These are phyloP conservation scores for Oryza coarctata DNA, from an alignment of 176 grass and related monocot species.

Conservation along the genomic window DNA sequence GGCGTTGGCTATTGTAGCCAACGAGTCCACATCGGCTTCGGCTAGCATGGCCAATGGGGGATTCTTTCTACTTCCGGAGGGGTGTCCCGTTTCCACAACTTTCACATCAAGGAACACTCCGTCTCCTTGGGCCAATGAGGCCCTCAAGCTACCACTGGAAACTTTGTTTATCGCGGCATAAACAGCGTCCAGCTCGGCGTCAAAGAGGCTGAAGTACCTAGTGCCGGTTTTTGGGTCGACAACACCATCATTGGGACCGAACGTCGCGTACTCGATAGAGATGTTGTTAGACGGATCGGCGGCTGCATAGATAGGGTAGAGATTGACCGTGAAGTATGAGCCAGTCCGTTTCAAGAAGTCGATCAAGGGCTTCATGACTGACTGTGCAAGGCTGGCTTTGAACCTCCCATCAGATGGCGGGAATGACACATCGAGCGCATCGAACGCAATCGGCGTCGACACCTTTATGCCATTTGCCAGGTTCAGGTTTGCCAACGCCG, in stretches of 20 bases:
- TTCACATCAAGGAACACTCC: not conserved
- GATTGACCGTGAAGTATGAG: slow-evolving; percentile 61
- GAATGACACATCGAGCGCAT: slow-evolving; percentile 35
- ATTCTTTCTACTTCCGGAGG: too few relatives aligned
- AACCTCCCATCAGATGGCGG: slow-evolving; percentile 56
- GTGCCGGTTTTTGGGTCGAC: not conserved
- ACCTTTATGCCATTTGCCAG: slow-evolving; percentile 66
- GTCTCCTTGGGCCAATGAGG: not conserved
- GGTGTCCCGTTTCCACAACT: not conserved
- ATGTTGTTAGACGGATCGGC: slow-evolving; percentile 2
- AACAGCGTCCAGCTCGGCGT: slow-evolving; percentile 68
- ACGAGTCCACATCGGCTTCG: not conserved
- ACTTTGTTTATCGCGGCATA: slow-evolving; percentile 38
- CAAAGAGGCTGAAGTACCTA: slow-evolving; percentile 61
- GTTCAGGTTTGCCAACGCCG: slow-evolving; percentile 30
- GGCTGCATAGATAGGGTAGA: slow-evolving; percentile 55
- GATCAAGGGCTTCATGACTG: slow-evolving; percentile 65
- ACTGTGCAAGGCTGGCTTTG: slow-evolving; percentile 35
- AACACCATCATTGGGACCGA: slow-evolving; percentile 44
- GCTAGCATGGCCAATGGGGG: not conserved
- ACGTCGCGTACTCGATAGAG: slow-evolving; percentile 53
- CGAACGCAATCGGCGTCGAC: slow-evolving; percentile 51
- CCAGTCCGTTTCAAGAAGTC: slow-evolving; percentile 44
- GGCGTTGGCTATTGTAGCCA: slow-evolving; percentile 29
- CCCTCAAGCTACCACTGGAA: not conserved